phyloP scores from a whole-genome alignment of 208 protist species.

The Naegleria fowleri region DNA sequence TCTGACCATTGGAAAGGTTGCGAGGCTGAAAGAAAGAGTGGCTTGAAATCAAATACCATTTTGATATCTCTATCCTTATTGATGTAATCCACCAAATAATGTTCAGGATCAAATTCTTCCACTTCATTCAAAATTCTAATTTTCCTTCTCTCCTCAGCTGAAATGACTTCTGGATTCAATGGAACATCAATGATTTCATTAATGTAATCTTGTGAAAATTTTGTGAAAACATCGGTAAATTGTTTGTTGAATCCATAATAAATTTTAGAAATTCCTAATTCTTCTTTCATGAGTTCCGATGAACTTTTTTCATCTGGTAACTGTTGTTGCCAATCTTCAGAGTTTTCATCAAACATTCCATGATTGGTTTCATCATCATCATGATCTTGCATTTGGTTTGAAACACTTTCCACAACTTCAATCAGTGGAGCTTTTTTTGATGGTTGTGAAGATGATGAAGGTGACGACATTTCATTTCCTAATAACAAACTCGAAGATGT shows the following conservation, averaged over 20 bases:
- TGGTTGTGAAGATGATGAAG: not conserved
- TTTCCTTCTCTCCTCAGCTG: not conserved
- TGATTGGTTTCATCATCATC: not conserved
- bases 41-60: not conserved
- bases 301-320: not conserved
- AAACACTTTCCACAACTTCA: slow-evolving; percentile 27
- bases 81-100: slow-evolving; percentile 2
- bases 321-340: not conserved
- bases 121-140: not conserved
- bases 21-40: not conserved
- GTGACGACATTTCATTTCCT: not conserved
- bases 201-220: not conserved
- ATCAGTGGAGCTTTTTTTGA: slow-evolving; percentile 9
- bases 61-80: not conserved
- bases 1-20: not conserved
- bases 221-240: not conserved
- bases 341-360: not conserved
- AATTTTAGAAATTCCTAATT: not conserved
- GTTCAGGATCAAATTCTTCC: slow-evolving; percentile 15
- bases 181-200: slow-evolving; percentile 22
- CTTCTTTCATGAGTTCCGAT: not conserved
- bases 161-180: not conserved
- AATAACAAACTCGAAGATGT: not conserved
- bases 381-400: not conserved
- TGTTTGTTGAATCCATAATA: slow-evolving; percentile 15